Base-by-base conservation (phyloP, 176 grass and related monocot genomes). In the Alloteropsis semialata region DNA sequence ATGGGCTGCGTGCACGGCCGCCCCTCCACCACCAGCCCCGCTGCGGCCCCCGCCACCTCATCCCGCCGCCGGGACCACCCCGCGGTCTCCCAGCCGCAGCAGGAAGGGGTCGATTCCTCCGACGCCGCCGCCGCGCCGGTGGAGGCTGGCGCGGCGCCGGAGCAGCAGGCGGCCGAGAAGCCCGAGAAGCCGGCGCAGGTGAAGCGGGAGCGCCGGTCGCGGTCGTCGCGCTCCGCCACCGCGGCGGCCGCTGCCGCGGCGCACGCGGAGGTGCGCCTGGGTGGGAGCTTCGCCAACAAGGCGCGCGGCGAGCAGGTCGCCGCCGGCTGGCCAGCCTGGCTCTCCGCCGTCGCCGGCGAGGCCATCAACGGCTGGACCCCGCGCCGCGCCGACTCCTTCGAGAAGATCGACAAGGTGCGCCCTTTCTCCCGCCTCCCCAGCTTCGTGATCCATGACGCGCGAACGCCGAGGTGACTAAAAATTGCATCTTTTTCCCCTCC, bases 321-420 rank as follows among this genome's bases (percentile, higher is more conserved):
- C 22, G 92, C 90, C 25, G 92, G 92, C 39, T 95, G 92, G 92
- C 92, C 92, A 22, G 81, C 90, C 42, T 95, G 92, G 92, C 92
- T 95, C 73, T 91, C 92, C 53, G 84, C 92, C 32, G 82, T 95
- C 4, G 90, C 90, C 6, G 92, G 90, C 58, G 92, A 94, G 79
- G 92, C 90, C 83, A 92, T 94, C 56, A 76, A 92, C 25, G 92
- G 92, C 10, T 92, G 87, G 90, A 80, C 81, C 17, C 87, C 92
- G 10, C 92, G 87, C 36, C 84, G 92, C 60, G 92, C 92, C 8
- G 90, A 95, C 78, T 85, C 89, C 67, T 94, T 95, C 83, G 92
- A 95, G 92, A 95, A 95, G 90, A 92, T 92, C 85, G 90, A 95
- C 76, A 95, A 95, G 92, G 92, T 94, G 48, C 48, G 48, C 48